These are phyloP conservation scores for Xylaria flabelliformis DNA, from an alignment of 495 filamentous ascomycete genomes.

Conservation along the genomic window DNA sequence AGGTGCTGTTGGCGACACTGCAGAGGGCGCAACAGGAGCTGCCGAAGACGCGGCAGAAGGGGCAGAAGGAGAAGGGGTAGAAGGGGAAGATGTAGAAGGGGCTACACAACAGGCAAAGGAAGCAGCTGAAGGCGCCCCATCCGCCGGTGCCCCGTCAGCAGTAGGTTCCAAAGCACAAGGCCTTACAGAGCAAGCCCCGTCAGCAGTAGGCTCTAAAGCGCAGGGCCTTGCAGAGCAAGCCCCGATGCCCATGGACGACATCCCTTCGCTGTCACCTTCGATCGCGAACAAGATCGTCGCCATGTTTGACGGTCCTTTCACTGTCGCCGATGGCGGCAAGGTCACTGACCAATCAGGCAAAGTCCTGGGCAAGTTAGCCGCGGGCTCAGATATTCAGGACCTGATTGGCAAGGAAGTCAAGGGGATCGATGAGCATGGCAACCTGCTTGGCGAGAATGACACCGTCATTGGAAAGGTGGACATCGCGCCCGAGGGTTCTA, in stretches of 20 bases:
- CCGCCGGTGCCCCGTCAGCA: constrained; percentile 31
- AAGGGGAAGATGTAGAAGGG: too few relatives aligned
- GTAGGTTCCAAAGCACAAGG: constrained; percentile 54
- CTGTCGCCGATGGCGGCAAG: constrained; percentile 67
- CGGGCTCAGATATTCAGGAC: constrained; percentile 72
- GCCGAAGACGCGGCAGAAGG: not conserved
- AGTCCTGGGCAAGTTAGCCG: constrained; percentile 70
- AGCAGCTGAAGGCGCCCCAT: constrained; percentile 38
- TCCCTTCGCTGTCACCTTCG: constrained; percentile 36
- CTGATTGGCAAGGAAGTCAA: constrained; percentile 73
- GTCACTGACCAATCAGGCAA: constrained; percentile 73
- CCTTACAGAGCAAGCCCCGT: constrained; percentile 47
- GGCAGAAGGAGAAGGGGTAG: not conserved
- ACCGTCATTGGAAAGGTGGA: constrained; percentile 80
- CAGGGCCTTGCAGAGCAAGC: constrained; percentile 52
- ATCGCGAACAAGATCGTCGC: constrained; percentile 39
- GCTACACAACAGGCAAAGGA: constrained; percentile 39
- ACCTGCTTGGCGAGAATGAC: constrained; percentile 79
- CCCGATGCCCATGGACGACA: constrained; percentile 32
- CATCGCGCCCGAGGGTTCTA: constrained; percentile 71
- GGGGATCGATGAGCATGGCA: constrained; percentile 84
- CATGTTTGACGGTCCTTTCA: constrained; percentile 47
- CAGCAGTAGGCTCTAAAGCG: constrained; percentile 52
- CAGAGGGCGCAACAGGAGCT: constrained; percentile 25
- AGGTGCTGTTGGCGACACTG: constrained; percentile 11